Conservation (phyloP, 2,329 filamentous ascomycete genomes). For the Talaromyces sp. region DNA sequence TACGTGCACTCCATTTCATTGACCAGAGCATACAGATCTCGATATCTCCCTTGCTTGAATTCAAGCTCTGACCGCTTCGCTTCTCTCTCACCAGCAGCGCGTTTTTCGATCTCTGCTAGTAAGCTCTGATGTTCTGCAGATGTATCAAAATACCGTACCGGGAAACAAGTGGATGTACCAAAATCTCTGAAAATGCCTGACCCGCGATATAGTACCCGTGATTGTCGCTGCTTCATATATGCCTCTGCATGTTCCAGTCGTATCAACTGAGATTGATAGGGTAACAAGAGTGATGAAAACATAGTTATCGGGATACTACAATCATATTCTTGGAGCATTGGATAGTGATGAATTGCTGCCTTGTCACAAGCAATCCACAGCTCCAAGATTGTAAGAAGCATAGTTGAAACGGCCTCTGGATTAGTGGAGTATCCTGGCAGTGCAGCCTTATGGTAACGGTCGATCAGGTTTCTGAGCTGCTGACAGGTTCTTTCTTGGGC, state of each 20-base stretch:
- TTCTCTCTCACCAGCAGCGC: constrained; percentile 31
- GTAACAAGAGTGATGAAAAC: constrained; percentile 24
- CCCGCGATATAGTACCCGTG: constrained; percentile 17
- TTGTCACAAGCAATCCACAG: constrained; percentile 59
- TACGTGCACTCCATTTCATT: constrained; percentile 16
- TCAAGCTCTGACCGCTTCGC: constrained; percentile 37
- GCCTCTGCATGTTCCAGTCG: constrained; percentile 41
- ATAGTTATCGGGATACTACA: constrained; percentile 41
- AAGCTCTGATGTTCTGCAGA: constrained; percentile 42
- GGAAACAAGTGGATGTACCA: constrained; percentile 41
- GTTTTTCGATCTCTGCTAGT: constrained; percentile 36
- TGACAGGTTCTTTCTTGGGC: neutral
- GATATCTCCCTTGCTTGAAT: constrained; percentile 28
- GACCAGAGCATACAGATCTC: constrained; percentile 24
- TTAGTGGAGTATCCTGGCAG: constrained; percentile 35
- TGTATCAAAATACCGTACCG: constrained; percentile 47
- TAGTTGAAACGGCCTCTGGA: constrained; percentile 51
- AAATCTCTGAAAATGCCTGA: constrained; percentile 40
- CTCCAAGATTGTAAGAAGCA: constrained; percentile 56
- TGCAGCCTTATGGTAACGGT: neutral
- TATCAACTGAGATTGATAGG: constrained; percentile 23
- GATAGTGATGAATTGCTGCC: constrained; percentile 35
- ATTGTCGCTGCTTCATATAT: constrained; percentile 43
- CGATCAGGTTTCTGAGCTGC: neutral
- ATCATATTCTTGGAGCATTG: constrained; percentile 48